These are phyloP conservation scores for Sugiyamaella qingdaonensis DNA, from an alignment of 805 yeast species.

Conservation along the genomic window DNA sequence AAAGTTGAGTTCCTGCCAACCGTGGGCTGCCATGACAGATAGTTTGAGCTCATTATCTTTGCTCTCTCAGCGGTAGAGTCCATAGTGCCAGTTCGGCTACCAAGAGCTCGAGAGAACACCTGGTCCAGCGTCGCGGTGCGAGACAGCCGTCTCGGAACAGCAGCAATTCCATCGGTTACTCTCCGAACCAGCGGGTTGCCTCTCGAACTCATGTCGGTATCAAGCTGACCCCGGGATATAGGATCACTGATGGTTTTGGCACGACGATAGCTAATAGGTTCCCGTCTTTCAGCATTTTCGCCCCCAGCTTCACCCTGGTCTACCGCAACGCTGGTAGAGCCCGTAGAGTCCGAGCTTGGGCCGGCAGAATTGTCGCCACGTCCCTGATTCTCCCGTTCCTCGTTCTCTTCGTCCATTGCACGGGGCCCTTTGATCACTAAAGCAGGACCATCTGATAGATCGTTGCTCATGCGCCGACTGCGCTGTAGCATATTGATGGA, in stretches of 20 bases:
- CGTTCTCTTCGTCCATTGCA: slow-evolving; percentile 47
- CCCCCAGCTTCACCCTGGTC: background rate
- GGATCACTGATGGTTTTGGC: background rate
- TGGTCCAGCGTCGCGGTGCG: slow-evolving; percentile 7
- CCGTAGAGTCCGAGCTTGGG: too few relatives aligned
- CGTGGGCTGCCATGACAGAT: slow-evolving; percentile 86
- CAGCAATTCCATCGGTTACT: background rate
- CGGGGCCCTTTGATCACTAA: slow-evolving; percentile 73
- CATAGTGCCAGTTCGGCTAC: slow-evolving; percentile 1
- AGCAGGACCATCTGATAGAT: slow-evolving; percentile 67
- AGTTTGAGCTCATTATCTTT: slow-evolving; percentile 38
- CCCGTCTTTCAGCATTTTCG: too few relatives aligned
- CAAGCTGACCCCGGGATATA: background rate
- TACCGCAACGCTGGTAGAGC: background rate
- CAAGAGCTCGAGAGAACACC: slow-evolving; percentile 2
- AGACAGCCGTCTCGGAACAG: background rate
- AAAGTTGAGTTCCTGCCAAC: slow-evolving; percentile 92
- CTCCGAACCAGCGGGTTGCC: background rate
- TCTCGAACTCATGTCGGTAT: background rate
- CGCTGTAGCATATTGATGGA: slow-evolving; percentile 75
- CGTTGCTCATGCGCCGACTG: slow-evolving; percentile 30
- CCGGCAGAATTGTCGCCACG: background rate
- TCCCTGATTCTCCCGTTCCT: slow-evolving; percentile 9
- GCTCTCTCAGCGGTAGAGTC: slow-evolving; percentile 1
- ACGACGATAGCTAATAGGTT: background rate